Evolutionary conservation across 148 eudicot genomes (phyloP).

Genomic region (Gaultheria prostrata): DNA sequence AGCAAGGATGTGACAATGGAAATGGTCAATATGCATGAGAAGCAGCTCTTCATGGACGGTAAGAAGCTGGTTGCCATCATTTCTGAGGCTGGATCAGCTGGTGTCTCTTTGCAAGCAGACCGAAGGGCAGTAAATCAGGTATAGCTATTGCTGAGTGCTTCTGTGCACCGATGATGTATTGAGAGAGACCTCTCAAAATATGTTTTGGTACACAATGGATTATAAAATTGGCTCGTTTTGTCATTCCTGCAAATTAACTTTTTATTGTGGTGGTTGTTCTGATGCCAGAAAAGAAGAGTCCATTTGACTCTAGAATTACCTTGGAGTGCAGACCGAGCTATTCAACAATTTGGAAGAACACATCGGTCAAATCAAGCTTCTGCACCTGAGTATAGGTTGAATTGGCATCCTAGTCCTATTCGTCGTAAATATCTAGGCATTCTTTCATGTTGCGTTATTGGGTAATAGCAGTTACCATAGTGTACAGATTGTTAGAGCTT

Average conservation of each 20-base stretch:
- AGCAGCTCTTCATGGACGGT: slow-evolving; percentile 89
- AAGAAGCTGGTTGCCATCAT: slow-evolving; percentile 86
- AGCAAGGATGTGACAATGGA: slow-evolving; percentile 96
- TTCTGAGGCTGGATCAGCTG: slow-evolving; percentile 99
- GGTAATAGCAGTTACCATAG: not conserved
- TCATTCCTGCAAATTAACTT: not conserved
- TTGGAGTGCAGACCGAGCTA: slow-evolving; percentile 99
- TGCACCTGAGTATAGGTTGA: slow-evolving; percentile 93
- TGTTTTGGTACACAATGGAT: not conserved
- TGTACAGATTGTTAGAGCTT: not conserved
- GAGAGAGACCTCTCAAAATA: slow-evolving; percentile 3
- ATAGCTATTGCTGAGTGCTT: slow-evolving; percentile 5
- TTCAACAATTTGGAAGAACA: slow-evolving; percentile 98
- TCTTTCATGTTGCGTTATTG: not conserved
- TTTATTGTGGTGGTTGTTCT: slow-evolving; percentile 8
- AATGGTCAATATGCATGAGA: slow-evolving; percentile 99
- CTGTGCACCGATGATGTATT: not conserved
- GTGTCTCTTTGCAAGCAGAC: slow-evolving; percentile 98
- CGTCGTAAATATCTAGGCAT: not conserved
- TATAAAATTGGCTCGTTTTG: slow-evolving; percentile 5
- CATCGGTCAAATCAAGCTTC: slow-evolving; percentile 98
- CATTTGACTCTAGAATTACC: slow-evolving; percentile 95
- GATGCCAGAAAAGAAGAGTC: slow-evolving; percentile 81
- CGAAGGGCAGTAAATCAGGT: slow-evolving; percentile 97
- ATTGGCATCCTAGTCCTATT: slow-evolving; percentile 8